Conservation (phyloP, 768 basidiomycete genomes). For the Termitomyces sp. region DNA sequence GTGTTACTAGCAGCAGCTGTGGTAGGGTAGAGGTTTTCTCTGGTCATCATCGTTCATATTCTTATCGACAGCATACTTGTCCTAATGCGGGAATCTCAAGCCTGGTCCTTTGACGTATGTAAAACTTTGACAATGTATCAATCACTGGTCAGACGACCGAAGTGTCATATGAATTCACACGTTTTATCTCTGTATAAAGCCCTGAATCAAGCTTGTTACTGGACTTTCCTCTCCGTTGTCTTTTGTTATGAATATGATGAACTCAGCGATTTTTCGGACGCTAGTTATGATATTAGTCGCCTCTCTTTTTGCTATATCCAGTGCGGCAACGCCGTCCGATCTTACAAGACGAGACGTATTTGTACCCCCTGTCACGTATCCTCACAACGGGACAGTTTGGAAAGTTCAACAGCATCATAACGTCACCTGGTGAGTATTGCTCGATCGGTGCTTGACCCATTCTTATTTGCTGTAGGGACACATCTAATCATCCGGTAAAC, state of each 20-base stretch:
- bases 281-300: slow-evolving; percentile 7
- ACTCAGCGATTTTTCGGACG: not conserved
- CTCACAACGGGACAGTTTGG: slow-evolving; percentile 32
- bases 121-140: not conserved
- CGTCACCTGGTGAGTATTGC: slow-evolving; percentile 35
- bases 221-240: not conserved
- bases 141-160: slow-evolving; percentile 3
- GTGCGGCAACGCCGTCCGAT: slow-evolving; percentile 2
- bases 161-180: not conserved
- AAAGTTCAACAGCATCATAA: slow-evolving; percentile 28
- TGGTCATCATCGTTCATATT: not conserved
- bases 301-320: slow-evolving; percentile 3
- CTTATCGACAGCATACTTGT: not conserved
- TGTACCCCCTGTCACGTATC: slow-evolving; percentile 31
- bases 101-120: too few relatives aligned
- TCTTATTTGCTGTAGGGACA: slow-evolving; percentile 21
- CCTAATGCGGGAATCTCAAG: not conserved
- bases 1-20: not conserved
- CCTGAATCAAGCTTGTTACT: not conserved
- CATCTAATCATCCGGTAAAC: slow-evolving; percentile 27
- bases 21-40: not conserved
- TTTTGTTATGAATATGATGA: not conserved
- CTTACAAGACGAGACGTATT: slow-evolving; percentile 34
- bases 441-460: slow-evolving; percentile 13
- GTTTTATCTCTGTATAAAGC: not conserved